These are phyloP conservation scores for Carex pumila DNA, from an alignment of 176 grass and related monocot genomes.

Conservation along the genomic window DNA sequence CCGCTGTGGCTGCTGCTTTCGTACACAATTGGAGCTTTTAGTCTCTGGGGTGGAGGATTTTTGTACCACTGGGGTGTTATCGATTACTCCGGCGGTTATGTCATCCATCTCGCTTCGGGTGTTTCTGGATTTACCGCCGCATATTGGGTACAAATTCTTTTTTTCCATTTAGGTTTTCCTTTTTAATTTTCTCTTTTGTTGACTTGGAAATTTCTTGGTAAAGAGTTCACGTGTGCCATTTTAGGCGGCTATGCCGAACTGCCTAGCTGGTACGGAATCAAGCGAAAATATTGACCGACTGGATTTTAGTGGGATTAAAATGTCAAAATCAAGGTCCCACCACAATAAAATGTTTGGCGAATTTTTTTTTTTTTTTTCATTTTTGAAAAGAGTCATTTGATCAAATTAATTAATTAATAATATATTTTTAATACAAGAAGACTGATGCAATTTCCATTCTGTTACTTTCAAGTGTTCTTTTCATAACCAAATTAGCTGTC, in stretches of 20 bases:
- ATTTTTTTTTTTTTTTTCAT: not conserved
- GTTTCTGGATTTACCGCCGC: slow-evolving; percentile 52
- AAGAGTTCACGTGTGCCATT: not conserved
- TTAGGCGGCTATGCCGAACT: not conserved
- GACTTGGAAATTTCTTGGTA: not conserved
- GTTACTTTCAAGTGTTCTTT: not conserved
- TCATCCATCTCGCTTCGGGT: slow-evolving; percentile 59
- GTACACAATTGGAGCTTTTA: slow-evolving; percentile 55
- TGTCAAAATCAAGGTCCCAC: not conserved
- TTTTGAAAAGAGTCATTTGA: not conserved
- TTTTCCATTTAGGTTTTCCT: not conserved
- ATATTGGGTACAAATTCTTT: slow-evolving; percentile 41
- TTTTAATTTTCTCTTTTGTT: not conserved
- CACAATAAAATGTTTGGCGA: not conserved
- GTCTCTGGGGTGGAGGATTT: slow-evolving; percentile 59
- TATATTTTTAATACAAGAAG: not conserved
- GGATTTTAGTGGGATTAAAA: not conserved
- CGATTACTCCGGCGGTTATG: slow-evolving; percentile 65
- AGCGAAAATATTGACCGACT: not conserved
- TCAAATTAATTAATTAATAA: not conserved
- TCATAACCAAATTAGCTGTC: not conserved
- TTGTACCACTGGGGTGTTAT: slow-evolving; percentile 75
- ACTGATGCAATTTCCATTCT: not conserved
- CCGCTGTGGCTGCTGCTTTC: slow-evolving; percentile 66
- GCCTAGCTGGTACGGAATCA: not conserved